These are phyloP conservation scores for Scutellaria galericulata DNA, from an alignment of 257 asterid species.

Conservation along the genomic window DNA sequence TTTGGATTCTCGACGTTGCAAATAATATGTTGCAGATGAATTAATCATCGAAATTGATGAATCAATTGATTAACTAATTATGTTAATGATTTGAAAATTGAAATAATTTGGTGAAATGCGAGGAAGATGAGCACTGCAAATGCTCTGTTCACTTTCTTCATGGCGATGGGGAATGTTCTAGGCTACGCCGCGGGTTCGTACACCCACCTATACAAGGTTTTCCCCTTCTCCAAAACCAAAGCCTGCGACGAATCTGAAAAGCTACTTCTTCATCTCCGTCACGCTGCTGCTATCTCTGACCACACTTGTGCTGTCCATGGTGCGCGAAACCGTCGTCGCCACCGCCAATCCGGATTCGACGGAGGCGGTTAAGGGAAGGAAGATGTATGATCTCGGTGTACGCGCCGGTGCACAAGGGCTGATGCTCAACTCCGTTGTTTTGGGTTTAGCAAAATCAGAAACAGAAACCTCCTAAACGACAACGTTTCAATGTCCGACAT, in stretches of 20 bases:
- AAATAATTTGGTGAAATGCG: conserved; percentile 7
- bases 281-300: conserved; percentile 55
- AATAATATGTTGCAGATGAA: conserved; percentile 81
- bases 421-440: conserved; percentile 70
- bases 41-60: background rate
- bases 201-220: conserved; percentile 56
- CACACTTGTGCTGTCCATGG: conserved; percentile 49
- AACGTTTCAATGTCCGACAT: too few relatives aligned
- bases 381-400: conserved; percentile 64
- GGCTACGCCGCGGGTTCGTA: conserved; percentile 94
- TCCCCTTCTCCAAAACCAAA: conserved; percentile 78
- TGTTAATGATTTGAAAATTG: background rate
- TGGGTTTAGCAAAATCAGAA: conserved; percentile 73
- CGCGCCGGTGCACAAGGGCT: conserved; percentile 87
- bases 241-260: conserved; percentile 93
- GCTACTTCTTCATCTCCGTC: conserved; percentile 76
- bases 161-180: conserved; percentile 88
- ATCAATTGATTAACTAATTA: background rate
- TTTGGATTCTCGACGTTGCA: too few relatives aligned
- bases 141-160: conserved; percentile 76
- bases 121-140: conserved; percentile 60
- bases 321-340: conserved; percentile 27
- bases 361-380: conserved; percentile 28
- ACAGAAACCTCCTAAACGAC: too few relatives aligned
- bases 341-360: conserved; percentile 13